A percentile compares a stretch with the other conserved stretches of the same genome.
phyloP scores from a whole-genome alignment of 2,329 filamentous ascomycete genomes.

The Aureobasidium subglaciale region DNA sequence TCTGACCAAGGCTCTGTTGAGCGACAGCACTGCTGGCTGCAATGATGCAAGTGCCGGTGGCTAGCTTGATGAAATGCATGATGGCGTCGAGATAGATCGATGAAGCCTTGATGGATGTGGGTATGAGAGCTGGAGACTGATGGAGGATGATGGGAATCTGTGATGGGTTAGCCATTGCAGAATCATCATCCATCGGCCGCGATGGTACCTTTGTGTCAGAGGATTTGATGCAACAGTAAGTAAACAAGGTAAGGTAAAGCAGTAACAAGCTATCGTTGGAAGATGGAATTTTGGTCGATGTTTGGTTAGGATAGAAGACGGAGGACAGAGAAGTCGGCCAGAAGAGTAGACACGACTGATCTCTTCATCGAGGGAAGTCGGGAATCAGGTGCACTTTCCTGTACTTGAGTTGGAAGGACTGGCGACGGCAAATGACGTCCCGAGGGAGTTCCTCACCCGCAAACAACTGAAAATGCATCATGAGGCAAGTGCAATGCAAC shows the following conservation, averaged over 20 bases:
- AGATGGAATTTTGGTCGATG: constrained; percentile 6
- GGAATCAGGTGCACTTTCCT: too few relatives aligned
- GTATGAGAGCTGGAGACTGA: constrained; percentile 3
- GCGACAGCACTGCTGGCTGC: background rate
- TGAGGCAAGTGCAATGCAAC: too few relatives aligned
- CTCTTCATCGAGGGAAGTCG: background rate
- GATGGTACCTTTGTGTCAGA: background rate
- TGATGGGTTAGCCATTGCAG: background rate
- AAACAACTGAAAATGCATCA: too few relatives aligned
- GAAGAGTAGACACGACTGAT: background rate
- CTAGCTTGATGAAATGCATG: constrained; percentile 12
- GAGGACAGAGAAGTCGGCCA: background rate
- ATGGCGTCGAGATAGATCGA: constrained; percentile 4
- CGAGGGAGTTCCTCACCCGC: too few relatives aligned
- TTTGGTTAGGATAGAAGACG: constrained; percentile 1
- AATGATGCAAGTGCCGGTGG: background rate
- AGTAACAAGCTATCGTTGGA: constrained; percentile 8
- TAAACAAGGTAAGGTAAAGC: constrained; percentile 7
- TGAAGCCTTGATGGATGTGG: constrained; percentile 8
- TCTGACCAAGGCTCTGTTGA: background rate
- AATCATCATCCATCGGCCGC: background rate
- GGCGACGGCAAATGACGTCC: too few relatives aligned
- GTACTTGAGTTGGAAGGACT: too few relatives aligned
- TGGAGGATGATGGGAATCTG: constrained; percentile 5
- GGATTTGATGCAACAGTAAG: background rate